phyloP scores from a whole-genome alignment of 345 rosid species.

The Heritiera littoralis region DNA sequence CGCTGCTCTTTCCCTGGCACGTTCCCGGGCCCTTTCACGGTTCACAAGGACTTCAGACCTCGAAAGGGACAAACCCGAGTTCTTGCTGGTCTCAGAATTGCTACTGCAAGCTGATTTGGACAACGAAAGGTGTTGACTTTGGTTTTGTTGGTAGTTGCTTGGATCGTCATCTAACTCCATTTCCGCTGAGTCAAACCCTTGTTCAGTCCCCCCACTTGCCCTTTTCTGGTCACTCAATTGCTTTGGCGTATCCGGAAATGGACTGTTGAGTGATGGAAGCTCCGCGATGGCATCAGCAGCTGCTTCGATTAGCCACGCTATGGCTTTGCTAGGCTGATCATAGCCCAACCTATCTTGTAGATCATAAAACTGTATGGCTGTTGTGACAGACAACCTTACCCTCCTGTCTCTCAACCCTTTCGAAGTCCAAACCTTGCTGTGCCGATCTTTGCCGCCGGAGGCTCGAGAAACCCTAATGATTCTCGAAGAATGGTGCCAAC shows the following conservation, averaged over 20 bases:
- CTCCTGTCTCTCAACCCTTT: constrained; percentile 89
- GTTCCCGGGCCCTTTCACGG: constrained; percentile 70
- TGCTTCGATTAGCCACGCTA: constrained; percentile 92
- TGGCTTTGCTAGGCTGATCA: constrained; percentile 97
- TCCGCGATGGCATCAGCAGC: constrained; percentile 81
- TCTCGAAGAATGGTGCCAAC: constrained; percentile 76
- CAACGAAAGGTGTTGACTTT: constrained; percentile 57
- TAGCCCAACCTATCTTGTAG: constrained; percentile 91
- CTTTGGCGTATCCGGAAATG: constrained; percentile 63
- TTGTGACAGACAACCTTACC: constrained; percentile 82
- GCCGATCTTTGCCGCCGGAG: constrained; percentile 97
- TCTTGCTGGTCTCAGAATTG: constrained; percentile 92
- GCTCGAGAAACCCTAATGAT: constrained; percentile 97
- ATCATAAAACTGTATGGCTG: constrained; percentile 94
- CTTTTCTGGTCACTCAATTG: constrained; percentile 66
- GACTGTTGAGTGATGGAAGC: constrained; percentile 73
- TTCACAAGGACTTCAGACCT: constrained; percentile 59
- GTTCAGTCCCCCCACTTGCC: constrained; percentile 41
- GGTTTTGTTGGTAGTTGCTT: constrained; percentile 41
- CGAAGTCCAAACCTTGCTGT: constrained; percentile 95
- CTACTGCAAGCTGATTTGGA: constrained; percentile 96
- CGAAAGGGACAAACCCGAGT: constrained; percentile 75
- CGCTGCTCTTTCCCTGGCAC: constrained; percentile 84
- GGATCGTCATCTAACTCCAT: constrained; percentile 52
- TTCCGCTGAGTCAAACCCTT: constrained; percentile 57